A percentile compares a stretch with the other conserved stretches of the same genome.
phyloP scores from a whole-genome alignment of 495 filamentous ascomycete genomes.

The Penicillium parvum region DNA sequence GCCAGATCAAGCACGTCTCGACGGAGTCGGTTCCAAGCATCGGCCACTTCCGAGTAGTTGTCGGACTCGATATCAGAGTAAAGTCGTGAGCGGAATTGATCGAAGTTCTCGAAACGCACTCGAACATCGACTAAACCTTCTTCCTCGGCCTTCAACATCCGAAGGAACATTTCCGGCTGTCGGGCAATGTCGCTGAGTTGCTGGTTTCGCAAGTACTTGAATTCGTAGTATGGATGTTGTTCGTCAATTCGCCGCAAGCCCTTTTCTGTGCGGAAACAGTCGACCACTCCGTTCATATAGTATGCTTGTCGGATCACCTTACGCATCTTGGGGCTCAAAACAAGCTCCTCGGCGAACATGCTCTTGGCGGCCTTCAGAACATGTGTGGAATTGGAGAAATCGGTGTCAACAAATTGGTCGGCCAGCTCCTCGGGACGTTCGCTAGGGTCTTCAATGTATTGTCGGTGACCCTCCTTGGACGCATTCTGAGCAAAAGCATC shows the following conservation, averaged over 20 bases:
- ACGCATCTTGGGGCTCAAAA: slow-evolving; percentile 82
- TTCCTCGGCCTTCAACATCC: slow-evolving; percentile 94
- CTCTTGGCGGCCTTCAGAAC: slow-evolving; percentile 73
- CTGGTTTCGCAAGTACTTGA: slow-evolving; percentile 93
- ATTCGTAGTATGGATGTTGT: slow-evolving; percentile 92
- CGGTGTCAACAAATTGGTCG: slow-evolving; percentile 65
- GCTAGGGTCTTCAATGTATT: slow-evolving; percentile 76
- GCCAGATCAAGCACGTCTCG: slow-evolving; percentile 79
- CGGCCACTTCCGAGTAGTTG: slow-evolving; percentile 89
- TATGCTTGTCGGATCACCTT: slow-evolving; percentile 76
- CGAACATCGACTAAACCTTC: slow-evolving; percentile 85
- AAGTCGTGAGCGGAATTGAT: slow-evolving; percentile 66
- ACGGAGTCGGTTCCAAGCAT: slow-evolving; percentile 88
- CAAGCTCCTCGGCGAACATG: slow-evolving; percentile 89
- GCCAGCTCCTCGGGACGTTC: slow-evolving; percentile 78
- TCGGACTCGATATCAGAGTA: slow-evolving; percentile 84
- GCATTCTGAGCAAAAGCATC: slow-evolving; percentile 83
- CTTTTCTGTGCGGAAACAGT: slow-evolving; percentile 88
- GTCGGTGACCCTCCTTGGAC: slow-evolving; percentile 67
- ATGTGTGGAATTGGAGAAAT: slow-evolving; percentile 71
- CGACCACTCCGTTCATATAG: slow-evolving; percentile 75
- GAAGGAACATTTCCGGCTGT: slow-evolving; percentile 81
- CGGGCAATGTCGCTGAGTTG: slow-evolving; percentile 73
- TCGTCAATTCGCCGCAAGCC: slow-evolving; percentile 93
- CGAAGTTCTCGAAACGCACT: slow-evolving; percentile 68